A percentile compares a stretch with the other conserved stretches of the same genome.
Evolutionary conservation across 805 yeast species (phyloP).

Genomic region (Limtongia smithiae): DNA sequence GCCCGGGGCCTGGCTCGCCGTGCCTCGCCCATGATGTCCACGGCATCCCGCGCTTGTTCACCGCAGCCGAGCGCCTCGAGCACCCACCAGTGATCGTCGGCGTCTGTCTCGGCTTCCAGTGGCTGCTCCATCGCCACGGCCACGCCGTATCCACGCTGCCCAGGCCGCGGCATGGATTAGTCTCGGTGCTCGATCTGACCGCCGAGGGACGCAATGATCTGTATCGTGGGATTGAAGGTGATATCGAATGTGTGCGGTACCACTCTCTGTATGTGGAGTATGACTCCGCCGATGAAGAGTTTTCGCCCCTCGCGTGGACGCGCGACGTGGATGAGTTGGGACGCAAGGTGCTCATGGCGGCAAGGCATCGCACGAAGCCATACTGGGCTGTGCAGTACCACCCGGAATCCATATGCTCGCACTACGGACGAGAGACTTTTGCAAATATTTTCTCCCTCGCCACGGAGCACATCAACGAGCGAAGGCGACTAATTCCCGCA

Average conservation of each 20-base stretch:
- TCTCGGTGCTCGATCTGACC: conserved; percentile 47
- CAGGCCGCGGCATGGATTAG: conserved; percentile 81
- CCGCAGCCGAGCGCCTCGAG: conserved; percentile 5
- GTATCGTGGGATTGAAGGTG: conserved; percentile 39
- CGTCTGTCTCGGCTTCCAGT: conserved; percentile 89
- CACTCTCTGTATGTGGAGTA: conserved; percentile 69
- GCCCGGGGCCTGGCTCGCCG: conserved; percentile 98
- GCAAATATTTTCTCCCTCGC: conserved; percentile 12
- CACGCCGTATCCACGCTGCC: conserved; percentile 50
- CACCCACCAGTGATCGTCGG: conserved; percentile 58
- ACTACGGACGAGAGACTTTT: conserved; percentile 47
- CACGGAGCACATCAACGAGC: background rate
- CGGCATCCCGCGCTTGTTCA: conserved; percentile 57
- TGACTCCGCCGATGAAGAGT: conserved; percentile 27
- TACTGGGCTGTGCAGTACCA: conserved; percentile 95
- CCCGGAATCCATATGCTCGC: conserved; percentile 90
- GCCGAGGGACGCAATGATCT: conserved; percentile 38
- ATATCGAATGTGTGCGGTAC: conserved; percentile 73
- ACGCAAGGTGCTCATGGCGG: conserved; percentile 64
- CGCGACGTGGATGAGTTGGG: conserved; percentile 40
- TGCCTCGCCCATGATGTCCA: conserved; percentile 61
- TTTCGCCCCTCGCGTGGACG: conserved; percentile 63
- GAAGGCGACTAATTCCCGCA: too few relatives aligned
- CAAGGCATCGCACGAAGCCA: conserved; percentile 55
- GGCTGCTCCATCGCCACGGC: conserved; percentile 64